These are phyloP conservation scores for Botrytis sinoallii DNA, from an alignment of 2,329 filamentous ascomycete species.

Conservation along the genomic window DNA sequence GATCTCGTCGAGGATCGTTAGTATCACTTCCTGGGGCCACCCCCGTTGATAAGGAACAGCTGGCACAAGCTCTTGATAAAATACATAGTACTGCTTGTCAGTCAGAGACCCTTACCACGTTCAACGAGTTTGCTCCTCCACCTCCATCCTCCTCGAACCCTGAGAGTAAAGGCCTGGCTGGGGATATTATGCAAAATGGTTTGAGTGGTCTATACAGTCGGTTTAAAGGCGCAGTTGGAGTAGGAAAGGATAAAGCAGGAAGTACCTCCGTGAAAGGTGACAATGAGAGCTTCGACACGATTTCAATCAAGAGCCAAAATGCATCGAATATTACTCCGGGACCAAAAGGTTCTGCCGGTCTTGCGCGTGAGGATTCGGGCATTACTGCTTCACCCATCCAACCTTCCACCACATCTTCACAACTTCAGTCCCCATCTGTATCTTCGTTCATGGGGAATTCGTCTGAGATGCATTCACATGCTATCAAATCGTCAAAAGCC, in stretches of 20 bases:
- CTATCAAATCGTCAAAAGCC: slow-evolving; percentile 35
- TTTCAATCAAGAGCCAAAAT: slow-evolving; percentile 45
- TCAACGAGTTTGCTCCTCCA: slow-evolving; percentile 83
- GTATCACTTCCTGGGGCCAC: slow-evolving; percentile 48
- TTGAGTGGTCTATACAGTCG: slow-evolving; percentile 86
- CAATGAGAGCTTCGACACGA: slow-evolving; percentile 44
- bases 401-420: slow-evolving; percentile 34
- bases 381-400: slow-evolving; percentile 40
- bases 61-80: slow-evolving; percentile 75
- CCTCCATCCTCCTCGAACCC: slow-evolving; percentile 54
- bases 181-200: slow-evolving; percentile 78
- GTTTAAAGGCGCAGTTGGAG: slow-evolving; percentile 78
- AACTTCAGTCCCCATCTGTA: slow-evolving; percentile 35
- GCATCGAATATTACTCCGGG: slow-evolving; percentile 39
- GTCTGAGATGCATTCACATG: slow-evolving; percentile 36
- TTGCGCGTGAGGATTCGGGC: slow-evolving; percentile 41
- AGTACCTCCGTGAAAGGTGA: slow-evolving; percentile 40
- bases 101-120: slow-evolving; percentile 80
- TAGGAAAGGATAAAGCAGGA: slow-evolving; percentile 52
- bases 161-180: slow-evolving; percentile 68
- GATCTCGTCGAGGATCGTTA: slow-evolving; percentile 45
- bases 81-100: slow-evolving; percentile 89
- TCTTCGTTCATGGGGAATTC: slow-evolving; percentile 33
- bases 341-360: slow-evolving; percentile 44
- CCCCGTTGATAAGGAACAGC: slow-evolving; percentile 67